These are phyloP conservation scores for Candida nemodendra DNA, from an alignment of 805 yeast species.

Conservation along the genomic window DNA sequence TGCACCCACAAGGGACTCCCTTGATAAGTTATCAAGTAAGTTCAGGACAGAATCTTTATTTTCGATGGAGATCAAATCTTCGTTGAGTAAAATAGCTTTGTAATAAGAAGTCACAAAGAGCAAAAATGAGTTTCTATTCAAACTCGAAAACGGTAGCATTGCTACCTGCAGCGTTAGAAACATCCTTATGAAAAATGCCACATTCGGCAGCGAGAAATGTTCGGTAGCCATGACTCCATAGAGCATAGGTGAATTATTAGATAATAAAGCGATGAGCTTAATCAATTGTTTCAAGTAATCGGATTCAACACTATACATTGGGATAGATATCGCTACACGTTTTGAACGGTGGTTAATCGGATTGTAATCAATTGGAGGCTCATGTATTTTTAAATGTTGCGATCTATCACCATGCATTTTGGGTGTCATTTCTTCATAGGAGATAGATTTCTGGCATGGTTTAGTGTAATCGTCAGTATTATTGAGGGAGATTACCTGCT, in stretches of 20 bases:
- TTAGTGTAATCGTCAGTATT: too few relatives aligned
- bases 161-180: slow-evolving; percentile 6
- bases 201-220: slow-evolving; percentile 8
- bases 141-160: slow-evolving; percentile 8
- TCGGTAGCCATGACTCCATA: slow-evolving; percentile 7
- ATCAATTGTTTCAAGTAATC: slow-evolving; percentile 1
- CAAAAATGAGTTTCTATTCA: slow-evolving; percentile 8
- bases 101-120: slow-evolving; percentile 9
- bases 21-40: slow-evolving; percentile 5
- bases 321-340: slow-evolving; percentile 7
- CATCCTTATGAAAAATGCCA: slow-evolving; percentile 7
- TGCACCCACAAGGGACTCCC: slow-evolving; percentile 4
- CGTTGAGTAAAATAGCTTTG: slow-evolving; percentile 4
- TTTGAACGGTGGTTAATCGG: too few relatives aligned
- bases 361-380: too few relatives aligned
- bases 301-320: slow-evolving; percentile 7
- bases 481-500: too few relatives aligned
- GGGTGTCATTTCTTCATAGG: too few relatives aligned
- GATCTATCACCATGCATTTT: too few relatives aligned
- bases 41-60: slow-evolving; percentile 1
- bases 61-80: slow-evolving; percentile 3
- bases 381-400: too few relatives aligned
- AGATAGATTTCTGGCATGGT: too few relatives aligned
- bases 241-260: slow-evolving; percentile 1
- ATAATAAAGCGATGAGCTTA: slow-evolving; percentile 2